Evolutionary conservation across 805 yeast species (phyloP).

Genomic region (Suhomyces kilbournensis): DNA sequence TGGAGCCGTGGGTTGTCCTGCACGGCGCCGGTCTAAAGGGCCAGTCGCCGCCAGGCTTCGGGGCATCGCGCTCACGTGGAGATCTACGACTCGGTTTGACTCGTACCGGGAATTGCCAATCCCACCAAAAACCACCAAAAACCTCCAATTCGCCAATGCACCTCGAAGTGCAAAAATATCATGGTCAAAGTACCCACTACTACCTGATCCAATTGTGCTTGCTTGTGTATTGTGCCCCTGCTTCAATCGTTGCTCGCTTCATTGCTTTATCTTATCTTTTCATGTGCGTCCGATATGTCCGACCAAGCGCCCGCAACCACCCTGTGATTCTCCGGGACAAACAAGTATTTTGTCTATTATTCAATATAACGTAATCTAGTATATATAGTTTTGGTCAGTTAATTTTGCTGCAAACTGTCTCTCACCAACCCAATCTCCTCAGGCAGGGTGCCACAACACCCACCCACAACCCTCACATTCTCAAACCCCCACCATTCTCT

Average conservation of each 20-base stretch:
- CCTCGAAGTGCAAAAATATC: too few species aligned
- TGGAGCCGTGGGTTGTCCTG: not conserved
- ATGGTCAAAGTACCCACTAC: too few species aligned
- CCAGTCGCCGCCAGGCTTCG: not conserved
- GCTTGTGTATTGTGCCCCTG: too few species aligned
- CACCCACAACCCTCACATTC: slow-evolving; percentile 56
- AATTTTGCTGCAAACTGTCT: too few species aligned
- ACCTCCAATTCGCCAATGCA: too few species aligned
- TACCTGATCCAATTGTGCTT: too few species aligned
- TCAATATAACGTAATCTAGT: too few species aligned
- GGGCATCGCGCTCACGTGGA: not conserved
- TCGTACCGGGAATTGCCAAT: not conserved
- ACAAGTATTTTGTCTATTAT: too few species aligned
- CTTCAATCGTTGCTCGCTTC: too few species aligned
- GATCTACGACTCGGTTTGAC: not conserved
- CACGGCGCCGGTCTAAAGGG: not conserved
- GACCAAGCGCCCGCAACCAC: not conserved
- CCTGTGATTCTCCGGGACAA: too few species aligned
- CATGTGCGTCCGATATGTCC: not conserved
- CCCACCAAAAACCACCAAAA: too few species aligned
- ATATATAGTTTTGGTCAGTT: too few species aligned
- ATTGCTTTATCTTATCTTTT: not conserved
- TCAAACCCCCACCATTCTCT: slow-evolving; percentile 38
- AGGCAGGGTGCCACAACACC: slow-evolving; percentile 74
- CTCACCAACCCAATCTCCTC: slow-evolving; percentile 26